These are phyloP conservation scores for Taphrina betulina DNA, from an alignment of 1,139 yeast genomes.

Conservation along the genomic window DNA sequence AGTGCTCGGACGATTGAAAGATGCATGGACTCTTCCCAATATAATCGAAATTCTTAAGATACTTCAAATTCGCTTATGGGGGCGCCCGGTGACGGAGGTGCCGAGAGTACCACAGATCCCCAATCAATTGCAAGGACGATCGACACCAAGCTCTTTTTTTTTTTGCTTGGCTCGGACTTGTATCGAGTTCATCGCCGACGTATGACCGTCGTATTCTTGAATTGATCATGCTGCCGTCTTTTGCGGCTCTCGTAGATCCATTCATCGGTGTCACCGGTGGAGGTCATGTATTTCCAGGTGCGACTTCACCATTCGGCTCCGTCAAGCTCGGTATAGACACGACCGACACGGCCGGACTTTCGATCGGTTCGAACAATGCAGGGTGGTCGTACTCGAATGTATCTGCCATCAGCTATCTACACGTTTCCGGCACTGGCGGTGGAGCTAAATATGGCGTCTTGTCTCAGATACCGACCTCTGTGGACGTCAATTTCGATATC, in stretches of 20 bases:
- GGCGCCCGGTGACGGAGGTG: too few relatives aligned
- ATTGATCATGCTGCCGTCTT: too few relatives aligned
- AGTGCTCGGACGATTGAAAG: too few relatives aligned
- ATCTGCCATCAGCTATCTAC: constrained; percentile 22
- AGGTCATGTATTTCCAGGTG: constrained; percentile 31
- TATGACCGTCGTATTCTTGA: too few relatives aligned
- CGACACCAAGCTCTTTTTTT: too few relatives aligned
- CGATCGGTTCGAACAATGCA: constrained; percentile 28
- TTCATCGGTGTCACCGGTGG: constrained; percentile 31
- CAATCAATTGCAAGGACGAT: too few relatives aligned
- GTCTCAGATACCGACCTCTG: constrained; percentile 23
- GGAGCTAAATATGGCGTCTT: constrained; percentile 26
- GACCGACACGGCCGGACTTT: constrained; percentile 24
- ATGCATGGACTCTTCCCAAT: too few relatives aligned
- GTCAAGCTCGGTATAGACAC: constrained; percentile 30
- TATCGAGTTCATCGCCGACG: too few relatives aligned
- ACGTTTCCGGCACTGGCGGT: constrained; percentile 31
- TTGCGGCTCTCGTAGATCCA: constrained; percentile 20
- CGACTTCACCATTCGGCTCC: constrained; percentile 21
- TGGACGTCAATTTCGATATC: constrained; percentile 21
- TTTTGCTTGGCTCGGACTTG: too few relatives aligned
- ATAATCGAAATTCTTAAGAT: too few relatives aligned
- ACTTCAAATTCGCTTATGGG: too few relatives aligned
- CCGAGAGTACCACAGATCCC: too few relatives aligned
- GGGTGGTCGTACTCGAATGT: constrained; percentile 29